Conservation (phyloP, 805 yeast species). For the Helenozyma baotianmanensis region DNA sequence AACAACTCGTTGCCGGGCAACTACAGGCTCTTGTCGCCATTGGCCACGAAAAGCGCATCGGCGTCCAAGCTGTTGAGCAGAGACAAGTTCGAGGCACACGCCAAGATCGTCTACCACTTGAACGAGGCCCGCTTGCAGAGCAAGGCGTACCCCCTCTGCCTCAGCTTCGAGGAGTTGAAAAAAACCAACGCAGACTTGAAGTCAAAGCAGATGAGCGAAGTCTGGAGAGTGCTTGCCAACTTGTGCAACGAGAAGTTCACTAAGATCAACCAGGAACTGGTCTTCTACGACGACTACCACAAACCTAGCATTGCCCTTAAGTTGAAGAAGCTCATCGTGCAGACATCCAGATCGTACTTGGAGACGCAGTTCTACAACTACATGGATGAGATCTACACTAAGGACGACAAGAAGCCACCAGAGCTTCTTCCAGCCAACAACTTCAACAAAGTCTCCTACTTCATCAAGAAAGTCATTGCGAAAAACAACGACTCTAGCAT, state of each 20-base stretch:
- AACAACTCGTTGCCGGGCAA: conserved; percentile 30
- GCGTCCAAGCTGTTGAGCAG: conserved; percentile 29
- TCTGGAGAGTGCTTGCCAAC: conserved; percentile 62
- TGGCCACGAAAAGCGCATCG: conserved; percentile 14
- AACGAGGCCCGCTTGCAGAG: conserved; percentile 62
- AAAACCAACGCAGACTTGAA: conserved; percentile 55
- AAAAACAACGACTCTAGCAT: conserved; percentile 25
- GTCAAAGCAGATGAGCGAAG: conserved; percentile 67
- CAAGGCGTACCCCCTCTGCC: conserved; percentile 51
- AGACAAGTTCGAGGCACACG: conserved; percentile 69
- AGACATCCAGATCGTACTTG: conserved; percentile 54
- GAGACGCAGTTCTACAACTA: conserved; percentile 76
- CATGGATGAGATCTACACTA: conserved; percentile 60
- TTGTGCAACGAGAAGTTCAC: conserved; percentile 37
- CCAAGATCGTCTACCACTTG: conserved; percentile 63
- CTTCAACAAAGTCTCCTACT: conserved; percentile 63
- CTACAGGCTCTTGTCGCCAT: conserved; percentile 31
- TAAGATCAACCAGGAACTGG: conserved; percentile 32
- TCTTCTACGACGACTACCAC: conserved; percentile 22
- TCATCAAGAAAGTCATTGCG: conserved; percentile 37
- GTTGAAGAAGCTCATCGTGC: conserved; percentile 44
- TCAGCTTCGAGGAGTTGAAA: conserved; percentile 57
- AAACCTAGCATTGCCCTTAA: conserved; percentile 4
- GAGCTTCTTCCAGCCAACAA: conserved; percentile 55
- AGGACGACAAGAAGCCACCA: conserved; percentile 41